Base-by-base conservation (phyloP, 2,329 filamentous ascomycete species). In the Arthrobotrys iridis region DNA sequence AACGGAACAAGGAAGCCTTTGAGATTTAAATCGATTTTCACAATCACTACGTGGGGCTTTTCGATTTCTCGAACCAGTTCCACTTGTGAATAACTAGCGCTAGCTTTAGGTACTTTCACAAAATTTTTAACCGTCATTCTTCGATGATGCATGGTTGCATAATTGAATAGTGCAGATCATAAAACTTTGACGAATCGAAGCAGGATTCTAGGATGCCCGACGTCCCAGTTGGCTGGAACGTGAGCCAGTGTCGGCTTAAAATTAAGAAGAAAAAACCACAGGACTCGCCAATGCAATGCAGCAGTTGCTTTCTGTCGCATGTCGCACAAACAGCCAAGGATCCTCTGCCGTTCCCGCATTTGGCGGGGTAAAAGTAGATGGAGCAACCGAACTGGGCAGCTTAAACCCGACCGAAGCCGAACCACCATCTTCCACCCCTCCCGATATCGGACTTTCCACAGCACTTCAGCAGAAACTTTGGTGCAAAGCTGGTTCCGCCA, bases 381-480 rank as follows among this genome's bases (percentile, higher is more conserved):
- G 28, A 15, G 33, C 18, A 37, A 18, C 33, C 45, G 35, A 28
- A 7, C 37, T 40, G 59, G 22, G 30, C 46, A 35, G 33, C 48
- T 57, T 57, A 57, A 55, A 66, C 33, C 62, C 62, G 62, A 66
- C 18, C 46, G 35, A 66, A 52, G 30, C 65, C 55, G 55, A 62
- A 24, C n/a, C 6, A 24, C n/a, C 6, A 8, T 5, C 30, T 3
- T 2, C n/a, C 37, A 15, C 66, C 55, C 57, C 57, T 59, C 62
- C 71, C 71, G 71, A 75, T 75, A 75, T 75, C 71, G 71, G 71
- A 66, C 45, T 20, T 33, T 40, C 37, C 71, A 45, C 57, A 37
- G 46, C 41, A 10, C 28, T 5, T 10, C 28, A 33, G 28, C 28
- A 5, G 28, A 33, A 10, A 4, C 28, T 10, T 5, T 33, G 10